Evolutionary conservation across 768 basidiomycete genomes (phyloP), one percentile per base, ranked within the genome.

Genomic region (Pleurotus sapidus): DNA sequence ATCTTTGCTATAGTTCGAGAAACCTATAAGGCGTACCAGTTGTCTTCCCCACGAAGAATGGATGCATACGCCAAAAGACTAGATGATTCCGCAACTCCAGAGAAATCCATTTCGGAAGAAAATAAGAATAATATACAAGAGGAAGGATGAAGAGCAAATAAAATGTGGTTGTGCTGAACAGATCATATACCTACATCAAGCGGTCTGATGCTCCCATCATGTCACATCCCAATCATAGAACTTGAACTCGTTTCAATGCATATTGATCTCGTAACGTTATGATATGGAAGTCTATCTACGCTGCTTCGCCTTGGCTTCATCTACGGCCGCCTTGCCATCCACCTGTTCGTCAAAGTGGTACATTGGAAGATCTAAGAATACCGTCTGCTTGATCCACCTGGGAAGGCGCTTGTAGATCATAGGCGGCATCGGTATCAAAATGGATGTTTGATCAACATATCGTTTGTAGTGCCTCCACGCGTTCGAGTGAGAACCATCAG

Each of bases 301-400:
- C 14, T 40, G 39, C 5, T 40, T 42, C 37, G 27, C 8, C 27
- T 42, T 59, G n/a, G 67, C 70, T 49, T 76, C 70, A 56, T 79
- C 74, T 11, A 80, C 54, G 4, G 78, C 82, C 25, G 64, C 63
- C 38, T 67, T 65, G 6, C 82, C 80, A 61, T 84, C 83, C 59
- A 64, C 78, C 11, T 67, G 66, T 61, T 82, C 83, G 58, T 84
- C 70, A 65, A 87, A 87, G 40, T 71, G 70, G 67, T 82, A 89
- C 61, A 88, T 75, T 6, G 84, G 79, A 54, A 85, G 82, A 61
- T 90, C 87, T 25, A 89, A 62, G 57, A 89, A 64, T 8, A 88
- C 5, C 1, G 80, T 82, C 59, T 67, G 66, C 70, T 89, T 89
- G 53, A 88, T 12, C 54, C 75, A 67, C 0, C 50, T 55, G 2